phyloP scores from a whole-genome alignment of 1,284 basidiomycete genomes.

The Leucoagaricus sp. region DNA sequence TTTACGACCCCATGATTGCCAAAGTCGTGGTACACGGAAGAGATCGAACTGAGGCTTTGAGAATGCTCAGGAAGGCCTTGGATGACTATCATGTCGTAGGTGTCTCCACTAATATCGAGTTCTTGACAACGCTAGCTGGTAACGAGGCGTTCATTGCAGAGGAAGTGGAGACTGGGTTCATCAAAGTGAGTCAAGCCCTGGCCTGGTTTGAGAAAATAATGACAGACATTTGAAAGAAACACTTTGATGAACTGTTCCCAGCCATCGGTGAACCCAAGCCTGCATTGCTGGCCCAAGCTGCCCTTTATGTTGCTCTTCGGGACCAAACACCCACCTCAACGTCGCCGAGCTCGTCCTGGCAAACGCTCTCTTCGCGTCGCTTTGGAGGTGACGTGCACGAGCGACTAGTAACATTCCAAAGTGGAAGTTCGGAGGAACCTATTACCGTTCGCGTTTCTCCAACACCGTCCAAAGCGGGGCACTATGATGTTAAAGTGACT shows the following conservation, averaged over 20 bases:
- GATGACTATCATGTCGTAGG: conserved; percentile 92
- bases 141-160: conserved; percentile 77
- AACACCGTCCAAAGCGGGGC: conserved; percentile 37
- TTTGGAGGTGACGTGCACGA: conserved; percentile 76
- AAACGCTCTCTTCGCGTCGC: conserved; percentile 64
- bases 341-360: conserved; percentile 59
- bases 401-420: conserved; percentile 60
- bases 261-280: conserved; percentile 55
- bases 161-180: conserved; percentile 94
- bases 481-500: conserved; percentile 58
- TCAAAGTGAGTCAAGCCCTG: conserved; percentile 53
- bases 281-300: conserved; percentile 75
- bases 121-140: conserved; percentile 76
- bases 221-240: conserved; percentile 56
- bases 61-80: conserved; percentile 77
- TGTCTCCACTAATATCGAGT: conserved; percentile 90
- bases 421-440: conserved; percentile 44
- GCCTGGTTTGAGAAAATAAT: background rate
- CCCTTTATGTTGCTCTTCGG: conserved; percentile 72
- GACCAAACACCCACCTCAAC: conserved; percentile 41
- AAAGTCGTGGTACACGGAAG: conserved; percentile 91
- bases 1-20: conserved; percentile 94
- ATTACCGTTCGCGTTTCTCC: conserved; percentile 51
- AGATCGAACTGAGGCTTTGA: conserved; percentile 85
- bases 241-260: conserved; percentile 78